phyloP scores from a whole-genome alignment of 306 rosid genomes.

The Citrullus amarus region DNA sequence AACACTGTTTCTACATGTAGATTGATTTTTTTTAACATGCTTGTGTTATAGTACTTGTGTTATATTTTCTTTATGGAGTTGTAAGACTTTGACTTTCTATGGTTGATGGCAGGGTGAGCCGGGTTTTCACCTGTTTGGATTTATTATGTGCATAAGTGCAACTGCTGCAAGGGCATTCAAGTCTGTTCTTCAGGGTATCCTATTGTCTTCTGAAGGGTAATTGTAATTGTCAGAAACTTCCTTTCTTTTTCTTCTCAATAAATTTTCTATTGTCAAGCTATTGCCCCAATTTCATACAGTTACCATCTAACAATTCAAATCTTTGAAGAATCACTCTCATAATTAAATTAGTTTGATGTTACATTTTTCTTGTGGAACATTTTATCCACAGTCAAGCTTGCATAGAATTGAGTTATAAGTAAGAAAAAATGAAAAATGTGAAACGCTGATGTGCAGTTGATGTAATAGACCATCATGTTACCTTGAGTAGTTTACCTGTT shows the following conservation, averaged over 20 bases:
- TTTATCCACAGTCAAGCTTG: neutral
- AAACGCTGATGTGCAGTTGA: neutral
- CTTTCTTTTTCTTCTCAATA: neutral
- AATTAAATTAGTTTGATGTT: neutral
- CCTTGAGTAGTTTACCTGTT: neutral
- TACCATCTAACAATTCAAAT: neutral
- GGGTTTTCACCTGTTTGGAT: conserved; percentile 82
- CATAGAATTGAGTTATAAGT: neutral
- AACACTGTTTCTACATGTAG: neutral
- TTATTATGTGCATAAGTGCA: conserved; percentile 87
- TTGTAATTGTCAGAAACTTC: neutral
- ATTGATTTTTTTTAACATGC: neutral
- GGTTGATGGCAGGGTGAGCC: conserved; percentile 87
- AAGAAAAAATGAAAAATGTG: neutral
- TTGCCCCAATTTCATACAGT: neutral
- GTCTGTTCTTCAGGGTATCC: conserved; percentile 92
- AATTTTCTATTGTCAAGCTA: neutral
- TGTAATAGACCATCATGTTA: neutral
- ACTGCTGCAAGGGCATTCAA: conserved; percentile 99
- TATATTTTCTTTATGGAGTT: conserved; percentile 8
- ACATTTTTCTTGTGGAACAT: neutral
- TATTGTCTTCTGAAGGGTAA: conserved; percentile 96
- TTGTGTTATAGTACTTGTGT: neutral
- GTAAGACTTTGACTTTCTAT: conserved; percentile 18
- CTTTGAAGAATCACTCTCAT: neutral